Conservation (phyloP, 352 stramenopile species). For the Heterotrichella gracilis region DNA sequence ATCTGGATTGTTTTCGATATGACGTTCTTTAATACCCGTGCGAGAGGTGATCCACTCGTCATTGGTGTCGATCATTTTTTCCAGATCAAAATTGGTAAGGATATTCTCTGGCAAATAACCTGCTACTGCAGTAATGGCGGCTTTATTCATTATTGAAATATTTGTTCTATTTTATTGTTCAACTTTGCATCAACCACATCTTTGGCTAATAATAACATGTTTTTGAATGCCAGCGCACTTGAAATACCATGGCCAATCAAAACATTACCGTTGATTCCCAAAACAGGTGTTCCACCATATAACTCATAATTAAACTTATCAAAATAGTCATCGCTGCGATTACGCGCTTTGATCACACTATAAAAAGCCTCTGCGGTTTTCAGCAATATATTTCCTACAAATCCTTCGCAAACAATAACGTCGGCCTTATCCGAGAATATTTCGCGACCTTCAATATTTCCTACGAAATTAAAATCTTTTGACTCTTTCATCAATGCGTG, state of each 20-base stretch:
- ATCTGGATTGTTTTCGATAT: background rate
- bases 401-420: background rate
- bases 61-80: background rate
- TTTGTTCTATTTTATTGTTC: no score
- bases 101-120: background rate
- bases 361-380: background rate
- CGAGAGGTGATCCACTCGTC: background rate
- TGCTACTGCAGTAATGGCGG: background rate
- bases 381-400: background rate
- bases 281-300: background rate
- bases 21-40: background rate
- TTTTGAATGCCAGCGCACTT: background rate
- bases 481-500: background rate
- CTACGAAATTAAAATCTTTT: background rate
- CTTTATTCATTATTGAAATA: no score
- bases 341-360: background rate
- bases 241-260: background rate
- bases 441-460: background rate
- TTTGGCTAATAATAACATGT: no score
- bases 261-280: background rate
- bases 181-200: no score
- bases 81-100: background rate
- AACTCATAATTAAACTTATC: background rate
- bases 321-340: background rate
- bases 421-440: background rate